These are phyloP conservation scores for Arachis stenosperma DNA, from an alignment of 306 rosid species.

Conservation along the genomic window DNA sequence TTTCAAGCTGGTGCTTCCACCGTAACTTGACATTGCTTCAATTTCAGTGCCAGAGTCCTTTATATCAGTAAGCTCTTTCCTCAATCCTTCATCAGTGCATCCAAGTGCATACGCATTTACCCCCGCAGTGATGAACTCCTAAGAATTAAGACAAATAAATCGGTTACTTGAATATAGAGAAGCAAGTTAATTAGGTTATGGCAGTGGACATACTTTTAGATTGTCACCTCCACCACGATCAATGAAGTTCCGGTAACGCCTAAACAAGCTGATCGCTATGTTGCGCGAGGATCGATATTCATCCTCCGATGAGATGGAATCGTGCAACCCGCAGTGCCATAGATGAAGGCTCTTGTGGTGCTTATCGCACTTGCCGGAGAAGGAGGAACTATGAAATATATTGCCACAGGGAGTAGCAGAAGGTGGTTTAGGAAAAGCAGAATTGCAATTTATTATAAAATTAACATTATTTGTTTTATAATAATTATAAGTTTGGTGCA, in stretches of 20 bases:
- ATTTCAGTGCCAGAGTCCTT: constrained; percentile 77
- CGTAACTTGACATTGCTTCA: constrained; percentile 76
- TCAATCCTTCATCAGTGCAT: constrained; percentile 91
- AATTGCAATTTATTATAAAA: constrained; percentile 49
- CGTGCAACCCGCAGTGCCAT: constrained; percentile 67
- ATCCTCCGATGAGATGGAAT: constrained; percentile 70
- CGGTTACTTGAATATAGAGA: no score
- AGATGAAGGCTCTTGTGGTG: constrained; percentile 59
- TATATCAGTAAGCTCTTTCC: constrained; percentile 82
- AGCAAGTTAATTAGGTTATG: constrained; percentile 1
- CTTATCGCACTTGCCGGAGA: constrained; percentile 58
- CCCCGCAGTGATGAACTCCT: constrained; percentile 97
- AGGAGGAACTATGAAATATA: constrained; percentile 44
- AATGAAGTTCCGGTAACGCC: constrained; percentile 76
- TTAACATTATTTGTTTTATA: constrained; percentile 56
- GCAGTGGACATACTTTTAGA: constrained; percentile 66
- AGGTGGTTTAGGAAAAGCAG: constrained; percentile 43
- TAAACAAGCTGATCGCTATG: constrained; percentile 88
- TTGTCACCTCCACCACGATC: constrained; percentile 96
- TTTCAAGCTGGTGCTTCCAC: constrained; percentile 90
- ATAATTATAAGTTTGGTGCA: constrained; percentile 50
- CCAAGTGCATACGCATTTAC: constrained; percentile 98
- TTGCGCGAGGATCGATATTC: constrained; percentile 94
- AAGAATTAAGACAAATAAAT: background rate
- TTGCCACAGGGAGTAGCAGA: constrained; percentile 44